phyloP scores from a whole-genome alignment of 2,329 filamentous ascomycete genomes.

The Podosphaera fusca region DNA sequence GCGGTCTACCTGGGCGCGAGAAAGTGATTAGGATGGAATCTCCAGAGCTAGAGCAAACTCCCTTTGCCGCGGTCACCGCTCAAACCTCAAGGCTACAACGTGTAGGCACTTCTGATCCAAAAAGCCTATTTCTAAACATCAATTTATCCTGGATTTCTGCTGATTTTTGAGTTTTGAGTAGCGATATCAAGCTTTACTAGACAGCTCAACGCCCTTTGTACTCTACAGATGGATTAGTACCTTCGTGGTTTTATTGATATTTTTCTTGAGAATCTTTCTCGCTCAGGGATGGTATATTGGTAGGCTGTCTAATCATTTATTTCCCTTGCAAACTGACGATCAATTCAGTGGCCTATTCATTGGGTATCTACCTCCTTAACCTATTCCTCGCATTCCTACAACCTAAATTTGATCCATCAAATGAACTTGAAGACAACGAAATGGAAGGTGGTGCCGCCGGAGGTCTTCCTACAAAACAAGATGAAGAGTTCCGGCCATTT shows the following conservation, averaged over 20 bases:
- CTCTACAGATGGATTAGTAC: slow-evolving; percentile 80
- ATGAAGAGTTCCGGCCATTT: slow-evolving; percentile 95
- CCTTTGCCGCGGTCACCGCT: slow-evolving; percentile 71
- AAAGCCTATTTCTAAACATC: not conserved
- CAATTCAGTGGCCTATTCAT: slow-evolving; percentile 65
- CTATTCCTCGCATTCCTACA: slow-evolving; percentile 96
- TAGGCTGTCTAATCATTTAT: slow-evolving; percentile 20
- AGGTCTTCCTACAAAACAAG: slow-evolving; percentile 74
- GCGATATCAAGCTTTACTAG: slow-evolving; percentile 86
- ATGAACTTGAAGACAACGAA: slow-evolving; percentile 73
- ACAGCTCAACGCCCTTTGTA: slow-evolving; percentile 77
- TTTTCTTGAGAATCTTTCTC: slow-evolving; percentile 72
- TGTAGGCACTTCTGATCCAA: slow-evolving; percentile 25
- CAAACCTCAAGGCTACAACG: slow-evolving; percentile 57
- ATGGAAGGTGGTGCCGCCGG: slow-evolving; percentile 80
- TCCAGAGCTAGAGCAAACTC: slow-evolving; percentile 68
- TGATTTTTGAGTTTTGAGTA: slow-evolving; percentile 19
- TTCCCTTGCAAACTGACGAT: not conserved
- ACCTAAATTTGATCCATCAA: slow-evolving; percentile 95
- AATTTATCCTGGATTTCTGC: not conserved
- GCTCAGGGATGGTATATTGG: slow-evolving; percentile 98
- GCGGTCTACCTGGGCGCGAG: not conserved
- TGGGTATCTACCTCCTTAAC: slow-evolving; percentile 97
- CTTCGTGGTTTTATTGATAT: slow-evolving; percentile 48
- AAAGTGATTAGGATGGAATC: slow-evolving; percentile 42